Evolutionary conservation across 2,329 filamentous ascomycete genomes (phyloP), one percentile per base, ranked within the genome.

Genomic region (Microcera coccophila): DNA sequence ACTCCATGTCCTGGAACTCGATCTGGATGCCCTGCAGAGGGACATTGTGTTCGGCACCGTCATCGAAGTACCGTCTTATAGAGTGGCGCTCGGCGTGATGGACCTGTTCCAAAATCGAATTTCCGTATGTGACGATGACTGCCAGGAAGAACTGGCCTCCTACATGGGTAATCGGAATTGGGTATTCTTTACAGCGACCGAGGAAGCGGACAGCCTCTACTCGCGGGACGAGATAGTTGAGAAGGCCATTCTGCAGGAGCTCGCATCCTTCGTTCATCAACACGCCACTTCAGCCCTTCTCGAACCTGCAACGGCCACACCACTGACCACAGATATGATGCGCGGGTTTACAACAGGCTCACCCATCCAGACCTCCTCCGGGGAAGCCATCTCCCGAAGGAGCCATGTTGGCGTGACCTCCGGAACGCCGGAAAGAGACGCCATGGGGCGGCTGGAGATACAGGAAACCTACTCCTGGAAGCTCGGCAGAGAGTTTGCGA

Each of bases 41-140:
- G 37, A 44, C 15, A 44, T 44, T 12, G 36, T 44, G 3, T 14
- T 44, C 7, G 36, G 39, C 19, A 39, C 41, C 3, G 41, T 44
- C 12, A 29, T 44, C 12, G 41, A 44, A 16, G 18, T 39, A 3
- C 36, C 41, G 2, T 21, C 36, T 4, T 17, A 31, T 10, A 15
- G 26, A 10, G 26, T 36, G 4, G 21, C 41, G 9, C 36, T 44
- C 11, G 35, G 35, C 7, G 33, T 44, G 12, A 19, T 39, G n/a
- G 41, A 44, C 8, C 17, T 44, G 3, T 39, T 44, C 18, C 38
- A 26, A 10, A 44, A 11, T 15, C 32, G 31, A 11, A 36, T 44
- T n/a, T 31, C 39, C 14, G 35, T 29, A 2, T 10, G 10, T 3
- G 36, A 38, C 14, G n/a, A 35, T 16, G 41, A 28, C 14, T 20